Conservation (phyloP, 257 asterid genomes). For the Handroanthus guayacan region DNA sequence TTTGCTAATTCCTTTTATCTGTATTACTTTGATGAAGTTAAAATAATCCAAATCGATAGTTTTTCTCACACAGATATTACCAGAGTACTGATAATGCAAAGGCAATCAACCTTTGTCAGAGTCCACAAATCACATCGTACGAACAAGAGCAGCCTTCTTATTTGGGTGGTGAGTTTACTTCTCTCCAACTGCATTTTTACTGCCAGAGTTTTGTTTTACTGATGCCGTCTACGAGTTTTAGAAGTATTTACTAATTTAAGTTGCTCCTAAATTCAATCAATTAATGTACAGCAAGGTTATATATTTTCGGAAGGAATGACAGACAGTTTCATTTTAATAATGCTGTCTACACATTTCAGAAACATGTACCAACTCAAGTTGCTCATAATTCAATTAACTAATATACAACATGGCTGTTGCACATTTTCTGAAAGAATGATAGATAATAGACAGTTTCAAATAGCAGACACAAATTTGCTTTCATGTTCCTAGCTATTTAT, state of each 20-base stretch:
- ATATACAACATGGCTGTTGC: not conserved
- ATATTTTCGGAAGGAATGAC: not conserved
- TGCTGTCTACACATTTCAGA: not conserved
- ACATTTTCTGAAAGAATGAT: not conserved
- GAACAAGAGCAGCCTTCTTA: conserved; percentile 50
- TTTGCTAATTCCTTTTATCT: not conserved
- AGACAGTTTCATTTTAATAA: no score
- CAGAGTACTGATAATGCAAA: conserved; percentile 58
- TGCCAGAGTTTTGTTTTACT: conserved; percentile 9
- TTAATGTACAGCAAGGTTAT: not conserved
- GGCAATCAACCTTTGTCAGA: conserved; percentile 72
- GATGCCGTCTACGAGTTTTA: not conserved
- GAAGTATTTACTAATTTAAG: not conserved
- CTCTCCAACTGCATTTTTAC: conserved; percentile 6
- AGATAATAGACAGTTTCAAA: not conserved
- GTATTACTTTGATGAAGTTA: not conserved
- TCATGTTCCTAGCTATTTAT: not conserved
- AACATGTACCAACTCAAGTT: not conserved
- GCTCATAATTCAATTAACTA: not conserved
- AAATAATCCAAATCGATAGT: not conserved
- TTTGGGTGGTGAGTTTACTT: conserved; percentile 61
- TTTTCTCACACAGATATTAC: conserved; percentile 51
- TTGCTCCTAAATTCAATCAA: not conserved
- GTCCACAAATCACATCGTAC: conserved; percentile 59
- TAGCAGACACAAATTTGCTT: not conserved